Base-by-base conservation (phyloP, 495 filamentous ascomycete genomes). In the Penicillium waksmanii region DNA sequence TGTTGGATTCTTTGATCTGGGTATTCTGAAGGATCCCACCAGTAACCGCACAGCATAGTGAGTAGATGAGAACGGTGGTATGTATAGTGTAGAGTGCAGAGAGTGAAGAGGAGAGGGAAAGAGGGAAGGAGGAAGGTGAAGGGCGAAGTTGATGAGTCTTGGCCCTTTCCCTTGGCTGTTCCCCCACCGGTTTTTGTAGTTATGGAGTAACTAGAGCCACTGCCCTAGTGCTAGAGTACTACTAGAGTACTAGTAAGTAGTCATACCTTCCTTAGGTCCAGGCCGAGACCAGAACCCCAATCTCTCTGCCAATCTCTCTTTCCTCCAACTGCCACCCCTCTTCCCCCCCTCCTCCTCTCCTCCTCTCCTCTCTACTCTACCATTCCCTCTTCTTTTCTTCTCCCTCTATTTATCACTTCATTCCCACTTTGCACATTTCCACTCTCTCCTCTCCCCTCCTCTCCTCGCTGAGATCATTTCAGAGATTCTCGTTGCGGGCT, bases 351-450 rank as follows among this genome's bases (percentile, higher is more conserved):
- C 40, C 25, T 31, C 50, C 44, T 5, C 9, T 49, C 51, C 63
- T 67, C 68, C 67, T 62, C 62, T 69, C 62, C 62, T 61, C 52
- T 31, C 63, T 58, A 56, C 48, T 47, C 62, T 23, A 23, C 27
- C 8, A 1, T 4, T 9, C 3, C 1, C 27, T 31, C 27, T 9
- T 31, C 27, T 31, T 31, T 69, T 56, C 49, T 55, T 57, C 62
- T 52, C 48, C 50, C 40, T 43, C 42, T 43, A 50, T 52, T 50
- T 46, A 25, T 18, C 44, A 44, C 61, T 53, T 19, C 52, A 18
- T n/a, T 35, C 27, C 35, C 55, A 44, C 55, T 59, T 47, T 19
- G 18, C 42, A 47, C 19, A 36, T 38, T 38, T 48, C 48, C 25
- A 27, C 48, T 33, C 38, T 19, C 35, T 47, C 19, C 42, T 38